Evolutionary conservation across 306 rosid genomes (phyloP).

Genomic region (Inga leiocalycina): DNA sequence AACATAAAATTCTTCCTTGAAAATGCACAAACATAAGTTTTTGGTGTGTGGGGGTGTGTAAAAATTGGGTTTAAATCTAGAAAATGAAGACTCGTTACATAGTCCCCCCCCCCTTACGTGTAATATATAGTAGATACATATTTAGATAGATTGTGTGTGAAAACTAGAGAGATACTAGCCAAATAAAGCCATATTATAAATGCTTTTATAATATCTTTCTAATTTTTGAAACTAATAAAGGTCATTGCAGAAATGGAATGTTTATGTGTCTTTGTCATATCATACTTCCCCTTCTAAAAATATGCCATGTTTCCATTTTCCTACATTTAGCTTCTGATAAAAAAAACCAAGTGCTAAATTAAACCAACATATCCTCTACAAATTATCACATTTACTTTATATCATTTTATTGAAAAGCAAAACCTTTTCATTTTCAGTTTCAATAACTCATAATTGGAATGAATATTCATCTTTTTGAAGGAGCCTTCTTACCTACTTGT

Average conservation of each 20-base stretch:
- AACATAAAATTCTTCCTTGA: neutral
- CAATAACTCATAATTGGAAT: neutral
- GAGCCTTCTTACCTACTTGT: neutral
- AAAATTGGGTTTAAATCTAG: neutral
- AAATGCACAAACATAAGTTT: neutral
- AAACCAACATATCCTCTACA: neutral
- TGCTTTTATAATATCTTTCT: neutral
- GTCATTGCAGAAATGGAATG: neutral
- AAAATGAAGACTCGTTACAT: neutral
- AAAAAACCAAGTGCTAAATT: neutral
- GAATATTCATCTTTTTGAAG: neutral
- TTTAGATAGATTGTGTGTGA: neutral
- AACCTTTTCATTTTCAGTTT: neutral
- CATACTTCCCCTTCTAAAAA: neutral
- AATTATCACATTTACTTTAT: neutral
- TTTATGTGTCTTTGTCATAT: neutral
- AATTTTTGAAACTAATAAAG: neutral
- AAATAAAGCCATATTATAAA: neutral
- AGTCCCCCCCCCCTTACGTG: neutral
- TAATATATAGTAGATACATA: neutral
- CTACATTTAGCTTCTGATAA: neutral
- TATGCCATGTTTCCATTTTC: neutral
- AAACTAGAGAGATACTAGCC: neutral
- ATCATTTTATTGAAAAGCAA: neutral
- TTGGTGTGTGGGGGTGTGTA: neutral